These are phyloP conservation scores for Dryas alaskensis DNA, from an alignment of 306 rosid species.

Conservation along the genomic window DNA sequence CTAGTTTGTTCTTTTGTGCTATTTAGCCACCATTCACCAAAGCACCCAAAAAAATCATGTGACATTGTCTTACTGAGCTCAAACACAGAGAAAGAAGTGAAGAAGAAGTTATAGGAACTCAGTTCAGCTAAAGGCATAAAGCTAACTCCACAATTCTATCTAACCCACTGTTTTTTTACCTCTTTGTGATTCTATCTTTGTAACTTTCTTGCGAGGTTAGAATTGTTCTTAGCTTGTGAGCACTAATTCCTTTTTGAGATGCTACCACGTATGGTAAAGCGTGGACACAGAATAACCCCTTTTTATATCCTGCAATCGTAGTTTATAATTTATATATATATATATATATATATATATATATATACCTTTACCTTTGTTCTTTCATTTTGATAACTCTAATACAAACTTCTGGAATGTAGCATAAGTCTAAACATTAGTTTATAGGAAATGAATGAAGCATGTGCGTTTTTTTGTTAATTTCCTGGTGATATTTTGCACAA, in stretches of 20 bases:
- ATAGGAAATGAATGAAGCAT: slow-evolving; percentile 13
- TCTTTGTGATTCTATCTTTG: neutral
- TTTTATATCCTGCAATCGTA: neutral
- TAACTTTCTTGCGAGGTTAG: neutral
- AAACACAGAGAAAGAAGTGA: neutral
- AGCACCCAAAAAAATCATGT: neutral
- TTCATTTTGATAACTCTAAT: neutral
- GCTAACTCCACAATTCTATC: too few relatives aligned
- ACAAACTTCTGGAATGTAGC: neutral
- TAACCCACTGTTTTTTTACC: too few relatives aligned
- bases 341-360: too few relatives aligned
- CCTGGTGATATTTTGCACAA: too few relatives aligned
- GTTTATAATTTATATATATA: too few relatives aligned
- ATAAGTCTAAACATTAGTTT: neutral
- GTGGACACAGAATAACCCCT: neutral
- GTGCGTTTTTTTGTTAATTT: neutral
- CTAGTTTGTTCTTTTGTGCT: too few relatives aligned
- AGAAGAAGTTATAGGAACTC: neutral
- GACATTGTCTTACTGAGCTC: neutral
- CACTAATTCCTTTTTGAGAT: neutral
- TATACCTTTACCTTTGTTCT: slow-evolving; percentile 7
- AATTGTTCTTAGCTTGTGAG: slow-evolving; percentile 12
- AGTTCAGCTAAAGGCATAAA: too few relatives aligned
- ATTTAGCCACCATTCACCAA: too few relatives aligned
- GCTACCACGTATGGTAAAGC: neutral